Base-by-base conservation (phyloP, 2,329 filamentous ascomycete species). In the Oidium heveae region DNA sequence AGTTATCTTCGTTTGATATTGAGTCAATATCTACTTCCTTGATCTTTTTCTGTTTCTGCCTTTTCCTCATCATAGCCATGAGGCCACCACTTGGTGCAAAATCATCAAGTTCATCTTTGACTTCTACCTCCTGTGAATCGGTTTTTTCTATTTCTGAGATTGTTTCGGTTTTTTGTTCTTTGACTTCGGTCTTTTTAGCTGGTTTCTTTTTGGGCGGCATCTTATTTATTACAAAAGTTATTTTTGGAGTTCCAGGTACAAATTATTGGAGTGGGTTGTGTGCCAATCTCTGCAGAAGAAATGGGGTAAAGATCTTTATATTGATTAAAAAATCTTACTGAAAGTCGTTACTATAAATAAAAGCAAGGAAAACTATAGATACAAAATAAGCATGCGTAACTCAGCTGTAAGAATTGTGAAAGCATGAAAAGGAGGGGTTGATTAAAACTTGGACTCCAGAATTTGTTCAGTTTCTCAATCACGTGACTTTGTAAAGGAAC, bases 121-220 rank as follows among this genome's bases (percentile, higher is more conserved):
- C 71, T 53, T 75, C 71, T 54, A 72, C 70, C 32, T 71, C 74
- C 52, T 68, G 72, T 41, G 70, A 71, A 52, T 66, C 67, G 54
- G 69, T 61, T 53, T 70, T 69, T 37, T 70, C 70, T 39, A 74
- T 68, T 51, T 70, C 69, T 24, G 53, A 37, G 47, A 43, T 49
- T 71, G 95, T 89, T 64, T 87, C 88, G 55, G 95, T 74, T 59
- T 94, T 87, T 55, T 84, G 80, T 69, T 96, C 91, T 74, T 95
- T 86, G 65, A 94, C 86, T 66, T 84, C 78, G 66, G 74, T 78
- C 67, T 79, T 81, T 74, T 89, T 93, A 70, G 81, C 84, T 67
- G 82, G 83, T 77, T 94, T 95, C 76, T 91, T 93, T 74, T 95
- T 95, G 58, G 88, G 88, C 65, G 88, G 72, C 89, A 95, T 96